Evolutionary conservation across 75 land plant genomes (phyloP).

Genomic region (Selaginella tamariscina): DNA sequence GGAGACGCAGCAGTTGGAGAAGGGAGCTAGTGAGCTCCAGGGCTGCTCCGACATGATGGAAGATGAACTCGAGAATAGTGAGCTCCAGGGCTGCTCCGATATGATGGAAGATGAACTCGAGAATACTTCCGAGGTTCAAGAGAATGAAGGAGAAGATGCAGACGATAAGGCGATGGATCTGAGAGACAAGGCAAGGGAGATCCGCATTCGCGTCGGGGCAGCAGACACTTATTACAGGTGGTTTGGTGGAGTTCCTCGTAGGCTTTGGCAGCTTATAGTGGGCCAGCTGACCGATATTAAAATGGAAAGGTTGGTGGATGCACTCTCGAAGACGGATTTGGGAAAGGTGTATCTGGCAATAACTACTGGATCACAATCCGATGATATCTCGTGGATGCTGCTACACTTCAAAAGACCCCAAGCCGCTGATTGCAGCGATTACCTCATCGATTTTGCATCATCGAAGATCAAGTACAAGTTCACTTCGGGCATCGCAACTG

Average conservation of each 20-base stretch:
- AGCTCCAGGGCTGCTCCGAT: background rate
- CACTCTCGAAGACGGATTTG: background rate
- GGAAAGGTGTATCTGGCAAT: no score
- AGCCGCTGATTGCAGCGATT: background rate
- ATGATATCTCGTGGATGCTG: constrained; percentile 1
- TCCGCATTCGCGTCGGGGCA: constrained; percentile 2
- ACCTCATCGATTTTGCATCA: constrained; percentile 1
- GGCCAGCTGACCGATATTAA: background rate
- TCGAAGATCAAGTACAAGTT: constrained; percentile 1
- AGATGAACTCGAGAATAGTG: background rate
- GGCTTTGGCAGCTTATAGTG: background rate
- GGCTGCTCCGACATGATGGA: background rate
- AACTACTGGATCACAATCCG: background rate
- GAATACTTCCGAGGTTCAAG: background rate
- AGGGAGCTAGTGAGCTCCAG: background rate
- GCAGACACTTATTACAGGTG: background rate
- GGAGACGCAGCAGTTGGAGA: background rate
- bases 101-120: background rate
- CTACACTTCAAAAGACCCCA: background rate
- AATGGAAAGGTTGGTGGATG: background rate
- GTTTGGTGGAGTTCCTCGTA: constrained; percentile 1
- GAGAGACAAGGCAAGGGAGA: background rate
- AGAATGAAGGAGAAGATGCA: background rate
- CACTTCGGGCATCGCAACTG: background rate
- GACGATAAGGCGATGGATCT: background rate